Evolutionary conservation across 2,329 filamentous ascomycete genomes (phyloP).

Genomic region (Trichophyton schoenleinii): DNA sequence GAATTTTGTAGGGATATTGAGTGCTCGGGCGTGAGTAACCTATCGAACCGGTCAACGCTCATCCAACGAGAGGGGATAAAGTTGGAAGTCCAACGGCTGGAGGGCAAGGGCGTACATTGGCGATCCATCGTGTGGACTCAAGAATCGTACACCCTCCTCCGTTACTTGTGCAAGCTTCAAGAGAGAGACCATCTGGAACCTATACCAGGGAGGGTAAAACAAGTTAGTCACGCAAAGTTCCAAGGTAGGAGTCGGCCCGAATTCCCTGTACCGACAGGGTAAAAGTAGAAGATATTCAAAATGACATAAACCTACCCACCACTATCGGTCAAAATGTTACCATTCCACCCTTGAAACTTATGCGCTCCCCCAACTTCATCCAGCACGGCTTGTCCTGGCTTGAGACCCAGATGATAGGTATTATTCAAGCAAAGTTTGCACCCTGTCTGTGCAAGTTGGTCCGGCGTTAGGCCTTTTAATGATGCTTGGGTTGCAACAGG

Average conservation of each 20-base stretch:
- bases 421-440: conserved; percentile 94
- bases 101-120: conserved; percentile 52
- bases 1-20: conserved; percentile 93
- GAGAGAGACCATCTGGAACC: conserved; percentile 97
- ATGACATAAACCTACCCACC: conserved; percentile 31
- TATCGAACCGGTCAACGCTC: conserved; percentile 16
- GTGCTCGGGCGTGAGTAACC: conserved; percentile 88
- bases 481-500: conserved; percentile 95
- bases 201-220: conserved; percentile 26
- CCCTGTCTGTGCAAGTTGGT: conserved; percentile 77
- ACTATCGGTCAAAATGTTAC: conserved; percentile 76
- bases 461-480: conserved; percentile 83
- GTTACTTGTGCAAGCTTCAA: conserved; percentile 87
- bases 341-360: conserved; percentile 84
- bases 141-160: conserved; percentile 86
- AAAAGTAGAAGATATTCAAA: background rate
- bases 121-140: conserved; percentile 88
- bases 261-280: background rate
- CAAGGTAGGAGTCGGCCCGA: background rate
- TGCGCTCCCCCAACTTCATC: conserved; percentile 85
- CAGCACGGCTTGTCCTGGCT: conserved; percentile 81
- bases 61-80: background rate
- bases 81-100: background rate
- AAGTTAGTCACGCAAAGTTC: conserved; percentile 1
- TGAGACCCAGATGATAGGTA: conserved; percentile 90